Conservation (phyloP, 805 yeast genomes). For the Wickerhamomyces hampshirensis region DNA sequence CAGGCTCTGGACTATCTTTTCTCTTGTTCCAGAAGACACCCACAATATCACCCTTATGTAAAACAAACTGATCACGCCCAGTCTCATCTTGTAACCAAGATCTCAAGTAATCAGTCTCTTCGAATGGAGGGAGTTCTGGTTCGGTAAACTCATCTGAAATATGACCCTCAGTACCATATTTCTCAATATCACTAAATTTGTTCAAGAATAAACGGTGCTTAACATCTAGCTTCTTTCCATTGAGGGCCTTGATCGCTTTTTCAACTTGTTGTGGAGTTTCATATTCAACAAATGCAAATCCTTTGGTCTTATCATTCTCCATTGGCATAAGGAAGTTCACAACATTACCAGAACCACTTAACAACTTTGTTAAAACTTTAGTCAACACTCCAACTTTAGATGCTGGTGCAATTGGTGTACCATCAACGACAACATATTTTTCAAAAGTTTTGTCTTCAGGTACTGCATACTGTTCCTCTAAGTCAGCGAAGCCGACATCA, state of each 20-base stretch:
- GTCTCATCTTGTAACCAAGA: slow-evolving; percentile 87
- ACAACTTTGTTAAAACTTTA: slow-evolving; percentile 80
- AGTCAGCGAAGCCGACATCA: slow-evolving; percentile 76
- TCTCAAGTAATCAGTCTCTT: slow-evolving; percentile 74
- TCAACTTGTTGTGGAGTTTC: slow-evolving; percentile 61
- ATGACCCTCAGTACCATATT: slow-evolving; percentile 61
- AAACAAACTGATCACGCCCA: slow-evolving; percentile 85
- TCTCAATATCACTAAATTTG: slow-evolving; percentile 77
- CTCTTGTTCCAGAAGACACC: slow-evolving; percentile 85
- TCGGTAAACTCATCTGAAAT: slow-evolving; percentile 59
- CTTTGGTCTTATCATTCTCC: slow-evolving; percentile 75
- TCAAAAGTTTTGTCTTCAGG: slow-evolving; percentile 62
- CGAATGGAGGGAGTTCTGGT: slow-evolving; percentile 69
- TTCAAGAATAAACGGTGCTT: slow-evolving; percentile 87
- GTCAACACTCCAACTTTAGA: slow-evolving; percentile 76
- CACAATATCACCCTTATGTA: slow-evolving; percentile 75
- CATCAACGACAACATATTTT: slow-evolving; percentile 81
- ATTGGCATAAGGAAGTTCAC: slow-evolving; percentile 79
- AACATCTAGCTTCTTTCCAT: slow-evolving; percentile 89
- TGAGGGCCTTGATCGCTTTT: slow-evolving; percentile 72
- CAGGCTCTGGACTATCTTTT: slow-evolving; percentile 67
- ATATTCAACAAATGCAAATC: slow-evolving; percentile 82
- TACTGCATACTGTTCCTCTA: slow-evolving; percentile 70
- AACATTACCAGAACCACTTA: slow-evolving; percentile 73
- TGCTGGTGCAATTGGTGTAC: slow-evolving; percentile 94